Evolutionary conservation across 768 basidiomycete genomes (phyloP).

Genomic region (Austroboletus eburneus): DNA sequence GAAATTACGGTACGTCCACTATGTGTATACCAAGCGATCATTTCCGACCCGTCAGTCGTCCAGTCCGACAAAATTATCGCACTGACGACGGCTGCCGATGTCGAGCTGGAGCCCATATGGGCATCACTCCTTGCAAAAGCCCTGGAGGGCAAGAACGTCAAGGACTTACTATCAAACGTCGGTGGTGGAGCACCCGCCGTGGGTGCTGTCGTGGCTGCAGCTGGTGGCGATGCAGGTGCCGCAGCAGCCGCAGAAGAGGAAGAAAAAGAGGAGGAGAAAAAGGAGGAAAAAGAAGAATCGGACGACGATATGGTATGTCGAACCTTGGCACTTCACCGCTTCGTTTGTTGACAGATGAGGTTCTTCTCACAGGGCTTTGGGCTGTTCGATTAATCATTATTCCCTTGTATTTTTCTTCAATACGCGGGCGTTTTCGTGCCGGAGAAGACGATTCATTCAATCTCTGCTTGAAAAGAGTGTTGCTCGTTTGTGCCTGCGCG

Average conservation of each 20-base stretch:
- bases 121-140: slow-evolving; percentile 95
- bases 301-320: slow-evolving; percentile 59
- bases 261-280: slow-evolving; percentile 77
- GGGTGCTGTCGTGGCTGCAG: slow-evolving; percentile 46
- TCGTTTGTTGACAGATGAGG: not conserved
- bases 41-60: not conserved
- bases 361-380: slow-evolving; percentile 75
- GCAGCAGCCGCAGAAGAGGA: slow-evolving; percentile 68
- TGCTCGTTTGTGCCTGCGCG: no score
- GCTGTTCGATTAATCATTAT: slow-evolving; percentile 83
- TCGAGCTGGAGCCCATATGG: slow-evolving; percentile 97
- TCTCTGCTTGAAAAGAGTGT: no score
- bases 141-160: slow-evolving; percentile 96
- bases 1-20: slow-evolving; percentile 91
- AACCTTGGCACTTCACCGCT: not conserved
- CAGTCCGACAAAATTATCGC: slow-evolving; percentile 90
- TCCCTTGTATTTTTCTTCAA: no score
- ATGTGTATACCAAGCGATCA: not conserved
- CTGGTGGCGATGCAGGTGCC: slow-evolving; percentile 53
- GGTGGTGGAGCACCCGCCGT: slow-evolving; percentile 83
- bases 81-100: slow-evolving; percentile 76
- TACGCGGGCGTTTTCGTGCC: no score
- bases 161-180: slow-evolving; percentile 92
- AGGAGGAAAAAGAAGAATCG: slow-evolving; percentile 86
- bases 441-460: no score